Evolutionary conservation across 805 yeast genomes (phyloP).

Genomic region (Lachancea cidri): DNA sequence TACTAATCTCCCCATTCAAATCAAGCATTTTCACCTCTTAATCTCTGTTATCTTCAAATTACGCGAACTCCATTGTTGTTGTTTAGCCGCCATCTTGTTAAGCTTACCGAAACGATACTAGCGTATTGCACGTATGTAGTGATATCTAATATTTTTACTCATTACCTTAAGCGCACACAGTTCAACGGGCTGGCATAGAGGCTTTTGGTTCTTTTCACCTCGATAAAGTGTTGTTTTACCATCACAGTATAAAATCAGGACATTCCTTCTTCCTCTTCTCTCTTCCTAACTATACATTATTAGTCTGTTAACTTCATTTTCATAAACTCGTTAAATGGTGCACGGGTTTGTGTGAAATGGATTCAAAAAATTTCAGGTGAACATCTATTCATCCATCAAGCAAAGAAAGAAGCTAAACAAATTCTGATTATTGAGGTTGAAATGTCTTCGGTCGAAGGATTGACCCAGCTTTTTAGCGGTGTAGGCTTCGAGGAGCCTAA

Average conservation of each 20-base stretch:
- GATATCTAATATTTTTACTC: neutral
- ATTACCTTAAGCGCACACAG: neutral
- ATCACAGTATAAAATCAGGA: too few species aligned
- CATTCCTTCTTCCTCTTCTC: too few species aligned
- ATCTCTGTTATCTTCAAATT: too few species aligned
- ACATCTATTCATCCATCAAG: neutral
- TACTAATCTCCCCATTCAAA: neutral
- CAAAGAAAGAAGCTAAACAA: neutral
- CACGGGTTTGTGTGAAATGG: neutral
- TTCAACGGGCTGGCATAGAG: neutral
- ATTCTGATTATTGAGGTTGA: neutral
- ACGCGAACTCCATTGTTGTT: too few species aligned
- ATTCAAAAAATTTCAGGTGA: neutral
- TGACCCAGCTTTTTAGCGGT: slow-evolving; percentile 31
- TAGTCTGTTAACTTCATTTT: too few species aligned
- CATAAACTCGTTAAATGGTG: too few species aligned
- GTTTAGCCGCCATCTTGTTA: neutral
- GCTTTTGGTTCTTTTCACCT: too few species aligned
- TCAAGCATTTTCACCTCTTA: too few species aligned
- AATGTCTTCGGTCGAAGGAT: slow-evolving; percentile 34
- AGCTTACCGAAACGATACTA: too few species aligned
- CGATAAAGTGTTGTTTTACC: too few species aligned
- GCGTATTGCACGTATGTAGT: too few species aligned
- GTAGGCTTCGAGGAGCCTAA: slow-evolving; percentile 71
- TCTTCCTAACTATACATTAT: too few species aligned